phyloP scores from a whole-genome alignment of 495 filamentous ascomycete species.

The Amorphotheca resinae region DNA sequence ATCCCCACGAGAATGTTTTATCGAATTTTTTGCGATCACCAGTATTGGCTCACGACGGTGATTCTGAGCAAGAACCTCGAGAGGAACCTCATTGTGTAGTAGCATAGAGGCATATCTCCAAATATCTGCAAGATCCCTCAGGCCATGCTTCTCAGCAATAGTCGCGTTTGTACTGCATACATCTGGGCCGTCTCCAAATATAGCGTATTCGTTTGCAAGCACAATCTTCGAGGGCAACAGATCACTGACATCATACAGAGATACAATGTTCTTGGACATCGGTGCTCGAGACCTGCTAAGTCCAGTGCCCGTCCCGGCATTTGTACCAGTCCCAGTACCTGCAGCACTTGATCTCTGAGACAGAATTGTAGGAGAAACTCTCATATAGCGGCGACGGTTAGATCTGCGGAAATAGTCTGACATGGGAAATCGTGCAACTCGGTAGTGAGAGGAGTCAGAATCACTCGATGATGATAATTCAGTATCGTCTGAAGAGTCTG shows the following conservation, averaged over 20 bases:
- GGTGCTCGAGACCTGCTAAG: conserved; percentile 29
- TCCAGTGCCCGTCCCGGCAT: conserved; percentile 37
- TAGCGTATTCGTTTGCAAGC: conserved; percentile 65
- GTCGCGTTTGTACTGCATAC: conserved; percentile 74
- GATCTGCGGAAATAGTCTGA: conserved; percentile 16
- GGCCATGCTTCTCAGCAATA: conserved; percentile 63
- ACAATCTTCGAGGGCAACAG: conserved; percentile 63
- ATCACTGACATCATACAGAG: conserved; percentile 54
- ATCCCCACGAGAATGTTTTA: conserved; percentile 22
- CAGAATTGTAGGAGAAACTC: conserved; percentile 15
- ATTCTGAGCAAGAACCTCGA: conserved; percentile 45
- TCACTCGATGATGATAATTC: conserved; percentile 58
- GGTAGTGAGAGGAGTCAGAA: conserved; percentile 38
- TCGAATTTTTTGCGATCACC: conserved; percentile 42
- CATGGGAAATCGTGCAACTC: conserved; percentile 12
- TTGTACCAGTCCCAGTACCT: conserved; percentile 32
- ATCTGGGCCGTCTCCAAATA: conserved; percentile 68
- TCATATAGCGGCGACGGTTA: conserved; percentile 8
- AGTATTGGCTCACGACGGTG: conserved; percentile 41
- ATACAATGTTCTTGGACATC: conserved; percentile 44
- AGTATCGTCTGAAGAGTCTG: conserved; percentile 48
- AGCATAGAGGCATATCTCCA: conserved; percentile 75
- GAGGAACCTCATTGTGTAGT: conserved; percentile 59
- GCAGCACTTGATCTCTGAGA: conserved; percentile 37
- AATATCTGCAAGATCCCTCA: conserved; percentile 61